Evolutionary conservation across 257 asterid species (phyloP), one percentile per base, ranked within the genome.

Genomic region (Gentiana dahurica): DNA sequence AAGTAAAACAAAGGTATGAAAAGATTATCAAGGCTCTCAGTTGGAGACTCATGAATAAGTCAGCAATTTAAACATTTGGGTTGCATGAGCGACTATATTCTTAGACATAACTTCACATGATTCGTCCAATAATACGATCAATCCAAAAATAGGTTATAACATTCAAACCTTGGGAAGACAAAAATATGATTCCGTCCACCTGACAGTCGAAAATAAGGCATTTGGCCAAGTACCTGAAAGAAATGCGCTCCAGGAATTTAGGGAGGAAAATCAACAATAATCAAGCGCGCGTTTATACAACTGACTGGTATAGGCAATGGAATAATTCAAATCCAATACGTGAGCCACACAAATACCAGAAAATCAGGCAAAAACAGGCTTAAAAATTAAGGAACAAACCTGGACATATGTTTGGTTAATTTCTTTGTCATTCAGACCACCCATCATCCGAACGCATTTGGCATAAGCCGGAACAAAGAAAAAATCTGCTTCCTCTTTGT

Each of bases 401-500:
- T 87, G 78, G 50, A 81, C 90, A 64, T 85, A 87, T 39, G 95
- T 82, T 59, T 79, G 89, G 79, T 91, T 85, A 72, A 91, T 91
- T 83, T 87, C 96, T 66, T 82, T 91, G 71, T 91, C 96, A 51
- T 61, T 85, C 68, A 91, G 76, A 50, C 95, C 94, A 36, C 96
- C 95, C 95, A 84, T 87, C 95, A 81, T 81, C 50, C 95, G 80
- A 8, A 85, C 95, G 71, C 96, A 91, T 71, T 91, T 91, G 54
- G 83, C 88, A 71, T 91, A 91, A 57, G 84, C 68, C 3, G 98
- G 95, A 72, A 87, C 95, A 56, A 91, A 87, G 75, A 91, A 91
- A 64, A 91, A 70, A 70, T 87, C 94, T 5, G 97, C 98, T 59
- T 81, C 87, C 63, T 81, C 88, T 78, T 87, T 91, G 64, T 57